A percentile compares a stretch with the other conserved stretches of the same genome.
Evolutionary conservation across 768 basidiomycete species (phyloP).

Genomic region (Trametes gibbosa): DNA sequence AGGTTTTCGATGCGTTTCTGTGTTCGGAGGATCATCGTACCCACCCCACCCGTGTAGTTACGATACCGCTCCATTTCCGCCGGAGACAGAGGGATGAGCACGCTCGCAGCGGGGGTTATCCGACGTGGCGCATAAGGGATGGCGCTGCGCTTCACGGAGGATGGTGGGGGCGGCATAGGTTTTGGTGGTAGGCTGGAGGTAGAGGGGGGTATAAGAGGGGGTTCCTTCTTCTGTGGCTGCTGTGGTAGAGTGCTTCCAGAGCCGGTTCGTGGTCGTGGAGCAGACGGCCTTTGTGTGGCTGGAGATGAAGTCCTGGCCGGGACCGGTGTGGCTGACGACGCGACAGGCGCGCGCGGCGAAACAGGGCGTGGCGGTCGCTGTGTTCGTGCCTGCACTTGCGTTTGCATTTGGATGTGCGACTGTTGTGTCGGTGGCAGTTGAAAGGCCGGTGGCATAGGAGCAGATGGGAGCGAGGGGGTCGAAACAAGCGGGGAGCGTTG

Average conservation of each 20-base stretch:
- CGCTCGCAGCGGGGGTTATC: conserved; percentile 56
- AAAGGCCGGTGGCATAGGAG: conserved; percentile 10
- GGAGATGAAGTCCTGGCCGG: conserved; percentile 11
- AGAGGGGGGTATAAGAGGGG: conserved; percentile 15
- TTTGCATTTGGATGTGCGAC: conserved; percentile 5
- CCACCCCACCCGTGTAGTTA: conserved; percentile 51
- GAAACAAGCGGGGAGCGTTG: conserved; percentile 19
- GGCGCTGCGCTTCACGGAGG: conserved; percentile 21
- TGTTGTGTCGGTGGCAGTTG: conserved; percentile 1
- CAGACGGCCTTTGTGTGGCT: background rate
- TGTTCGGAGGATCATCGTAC: conserved; percentile 45
- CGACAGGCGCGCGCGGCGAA: conserved; percentile 1
- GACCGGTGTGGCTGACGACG: conserved; percentile 10
- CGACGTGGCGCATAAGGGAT: conserved; percentile 68
- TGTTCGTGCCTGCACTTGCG: background rate
- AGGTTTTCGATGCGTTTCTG: conserved; percentile 20
- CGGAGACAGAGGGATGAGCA: conserved; percentile 62
- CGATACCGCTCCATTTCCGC: conserved; percentile 61
- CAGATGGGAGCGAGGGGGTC: conserved; percentile 18
- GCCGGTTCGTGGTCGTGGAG: background rate
- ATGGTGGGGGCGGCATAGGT: conserved; percentile 17
- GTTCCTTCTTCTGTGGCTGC: background rate
- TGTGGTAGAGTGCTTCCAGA: background rate
- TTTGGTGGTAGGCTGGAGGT: conserved; percentile 20
- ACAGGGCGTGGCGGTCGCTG: conserved; percentile 4